Conservation (phyloP, 2,329 filamentous ascomycete species). For the Hirsutella thompsonii region DNA sequence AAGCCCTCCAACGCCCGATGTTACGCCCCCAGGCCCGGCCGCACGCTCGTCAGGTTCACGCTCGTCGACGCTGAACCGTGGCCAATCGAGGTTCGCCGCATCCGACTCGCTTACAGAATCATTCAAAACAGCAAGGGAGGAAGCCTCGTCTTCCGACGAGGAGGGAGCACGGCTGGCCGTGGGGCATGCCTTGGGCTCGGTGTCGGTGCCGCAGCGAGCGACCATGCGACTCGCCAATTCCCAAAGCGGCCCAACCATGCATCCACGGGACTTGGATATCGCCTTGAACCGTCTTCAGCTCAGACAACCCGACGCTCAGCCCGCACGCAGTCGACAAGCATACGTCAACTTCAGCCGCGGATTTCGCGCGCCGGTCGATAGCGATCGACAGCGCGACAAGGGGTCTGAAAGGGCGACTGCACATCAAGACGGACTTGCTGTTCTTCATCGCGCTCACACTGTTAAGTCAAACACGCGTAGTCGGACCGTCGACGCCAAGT, state of each 20-base stretch:
- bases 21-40: constrained; percentile 51
- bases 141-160: constrained; percentile 49
- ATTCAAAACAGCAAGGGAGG: constrained; percentile 59
- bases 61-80: constrained; percentile 33
- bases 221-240: constrained; percentile 23
- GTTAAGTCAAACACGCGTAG: constrained; percentile 20
- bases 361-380: constrained; percentile 36
- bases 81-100: constrained; percentile 38
- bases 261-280: constrained; percentile 25
- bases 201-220: constrained; percentile 30
- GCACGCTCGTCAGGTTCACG: constrained; percentile 31
- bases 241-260: constrained; percentile 5
- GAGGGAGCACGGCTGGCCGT: constrained; percentile 31
- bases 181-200: constrained; percentile 23
- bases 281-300: constrained; percentile 29
- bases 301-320: constrained; percentile 24
- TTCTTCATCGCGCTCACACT: constrained; percentile 33
- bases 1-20: constrained; percentile 62
- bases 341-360: constrained; percentile 46
- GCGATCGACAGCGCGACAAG: constrained; percentile 27
- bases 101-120: constrained; percentile 54
- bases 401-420: no score
- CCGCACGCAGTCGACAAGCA: constrained; percentile 30
- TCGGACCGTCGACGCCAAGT: constrained; percentile 31
- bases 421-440: no score